Percentiles rank a stretch among this genome's conserved stretches.
Evolutionary conservation across 345 rosid species (phyloP).

Genomic region (Populus tremula): DNA sequence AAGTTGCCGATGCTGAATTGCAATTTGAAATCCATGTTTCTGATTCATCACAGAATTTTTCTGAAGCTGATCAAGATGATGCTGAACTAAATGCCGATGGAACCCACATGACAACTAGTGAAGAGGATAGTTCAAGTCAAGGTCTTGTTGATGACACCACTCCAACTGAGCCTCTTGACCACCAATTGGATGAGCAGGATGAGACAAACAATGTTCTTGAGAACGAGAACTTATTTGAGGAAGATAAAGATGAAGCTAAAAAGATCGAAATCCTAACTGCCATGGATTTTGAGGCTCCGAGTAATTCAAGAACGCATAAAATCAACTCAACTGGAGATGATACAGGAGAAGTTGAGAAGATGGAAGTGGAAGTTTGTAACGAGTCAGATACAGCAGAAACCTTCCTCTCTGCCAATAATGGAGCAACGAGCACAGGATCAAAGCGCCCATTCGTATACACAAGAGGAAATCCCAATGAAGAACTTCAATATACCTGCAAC

Average conservation of each 20-base stretch:
- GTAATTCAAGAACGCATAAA: constrained; percentile 5
- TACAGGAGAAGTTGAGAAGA: constrained; percentile 24
- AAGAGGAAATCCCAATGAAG: constrained; percentile 32
- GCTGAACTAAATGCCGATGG: constrained; percentile 4
- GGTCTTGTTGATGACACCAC: constrained; percentile 13
- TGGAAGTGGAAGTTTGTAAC: constrained; percentile 24
- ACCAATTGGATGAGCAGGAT: not conserved
- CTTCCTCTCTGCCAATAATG: constrained; percentile 5
- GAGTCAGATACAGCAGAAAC: constrained; percentile 21
- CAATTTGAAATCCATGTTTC: not conserved
- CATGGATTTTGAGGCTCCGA: constrained; percentile 22
- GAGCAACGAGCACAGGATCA: constrained; percentile 3
- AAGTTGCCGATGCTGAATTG: not conserved
- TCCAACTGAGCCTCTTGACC: constrained; percentile 1
- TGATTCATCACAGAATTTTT: not conserved
- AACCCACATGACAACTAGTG: constrained; percentile 2
- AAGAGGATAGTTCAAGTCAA: constrained; percentile 1
- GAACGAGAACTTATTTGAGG: constrained; percentile 11
- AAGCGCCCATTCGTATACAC: constrained; percentile 15
- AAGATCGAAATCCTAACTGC: constrained; percentile 15
- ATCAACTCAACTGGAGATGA: constrained; percentile 16
- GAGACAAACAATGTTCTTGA: constrained; percentile 5
- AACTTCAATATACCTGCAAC: constrained; percentile 16
- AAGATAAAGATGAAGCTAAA: constrained; percentile 20
- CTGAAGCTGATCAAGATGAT: not conserved